These are phyloP conservation scores for Talaromyces marneffei DNA, from an alignment of 2,329 filamentous ascomycete genomes.

Conservation along the genomic window DNA sequence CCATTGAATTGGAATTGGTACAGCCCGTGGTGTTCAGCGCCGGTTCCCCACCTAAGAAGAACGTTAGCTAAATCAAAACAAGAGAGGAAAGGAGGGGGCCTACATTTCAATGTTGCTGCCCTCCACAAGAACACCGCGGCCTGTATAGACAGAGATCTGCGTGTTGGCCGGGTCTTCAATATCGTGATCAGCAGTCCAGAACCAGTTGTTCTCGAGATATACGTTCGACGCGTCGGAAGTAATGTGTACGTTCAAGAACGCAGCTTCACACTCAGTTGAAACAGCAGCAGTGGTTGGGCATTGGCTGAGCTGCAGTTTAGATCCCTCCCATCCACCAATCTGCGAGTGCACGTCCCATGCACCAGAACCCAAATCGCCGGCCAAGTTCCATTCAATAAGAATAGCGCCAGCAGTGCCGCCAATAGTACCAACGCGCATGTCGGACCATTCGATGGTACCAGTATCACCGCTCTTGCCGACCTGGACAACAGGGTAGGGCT, in stretches of 20 bases:
- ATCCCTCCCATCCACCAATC: slow-evolving; percentile 48
- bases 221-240: slow-evolving; percentile 29
- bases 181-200: slow-evolving; percentile 52
- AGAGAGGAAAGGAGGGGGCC: slow-evolving; percentile 3
- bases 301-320: slow-evolving; percentile 39
- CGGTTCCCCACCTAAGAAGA: slow-evolving; percentile 37
- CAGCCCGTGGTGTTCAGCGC: slow-evolving; percentile 43
- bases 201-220: slow-evolving; percentile 49
- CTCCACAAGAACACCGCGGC: slow-evolving; percentile 49
- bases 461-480: slow-evolving; percentile 59
- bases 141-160: slow-evolving; percentile 49
- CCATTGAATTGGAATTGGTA: slow-evolving; percentile 46
- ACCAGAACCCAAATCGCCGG: slow-evolving; percentile 44
- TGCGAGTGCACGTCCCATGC: slow-evolving; percentile 54
- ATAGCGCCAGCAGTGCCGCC: slow-evolving; percentile 63
- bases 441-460: slow-evolving; percentile 64
- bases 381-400: slow-evolving; percentile 69
- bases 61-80: neutral
- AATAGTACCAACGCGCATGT: slow-evolving; percentile 64
- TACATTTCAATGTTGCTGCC: slow-evolving; percentile 37
- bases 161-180: slow-evolving; percentile 46
- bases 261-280: slow-evolving; percentile 31
- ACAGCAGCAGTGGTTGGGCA: slow-evolving; percentile 39
- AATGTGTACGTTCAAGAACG: slow-evolving; percentile 36
- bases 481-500: slow-evolving; percentile 60